phyloP scores from a whole-genome alignment of 106 monocot genomes.

The Acorus gramineus region DNA sequence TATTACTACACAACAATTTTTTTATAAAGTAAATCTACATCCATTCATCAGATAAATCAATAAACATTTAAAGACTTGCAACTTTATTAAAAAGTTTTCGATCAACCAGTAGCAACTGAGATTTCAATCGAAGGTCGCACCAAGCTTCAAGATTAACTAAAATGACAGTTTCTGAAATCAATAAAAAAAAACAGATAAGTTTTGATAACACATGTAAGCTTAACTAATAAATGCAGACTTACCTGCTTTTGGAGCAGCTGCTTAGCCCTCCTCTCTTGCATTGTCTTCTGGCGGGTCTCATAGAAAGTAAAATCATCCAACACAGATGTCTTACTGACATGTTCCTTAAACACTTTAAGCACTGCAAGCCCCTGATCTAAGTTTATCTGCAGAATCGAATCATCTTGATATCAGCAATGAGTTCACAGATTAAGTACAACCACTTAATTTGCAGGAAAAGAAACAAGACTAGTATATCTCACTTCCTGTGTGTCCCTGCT shows the following conservation, averaged over 20 bases:
- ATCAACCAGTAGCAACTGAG: too few species aligned
- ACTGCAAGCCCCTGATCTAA: conserved; percentile 69
- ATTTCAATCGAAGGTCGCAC: too few species aligned
- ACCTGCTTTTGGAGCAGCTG: conserved; percentile 69
- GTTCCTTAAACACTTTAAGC: conserved; percentile 78
- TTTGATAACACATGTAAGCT: not conserved
- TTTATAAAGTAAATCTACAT: too few species aligned
- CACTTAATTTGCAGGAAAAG: not conserved
- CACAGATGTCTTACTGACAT: conserved; percentile 58
- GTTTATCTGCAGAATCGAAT: conserved; percentile 35
- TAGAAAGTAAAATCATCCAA: conserved; percentile 83
- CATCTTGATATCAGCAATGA: not conserved
- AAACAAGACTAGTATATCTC: too few species aligned
- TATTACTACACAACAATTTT: too few species aligned
- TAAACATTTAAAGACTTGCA: not conserved
- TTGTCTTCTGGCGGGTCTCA: conserved; percentile 61
- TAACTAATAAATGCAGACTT: conserved; percentile 1
- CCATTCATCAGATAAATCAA: not conserved
- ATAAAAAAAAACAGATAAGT: not conserved
- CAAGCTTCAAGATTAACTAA: too few species aligned
- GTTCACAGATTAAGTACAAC: too few species aligned
- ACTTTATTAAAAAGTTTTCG: too few species aligned
- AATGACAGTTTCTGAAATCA: too few species aligned
- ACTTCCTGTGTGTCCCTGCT: conserved; percentile 97
- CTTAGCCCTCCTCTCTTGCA: conserved; percentile 63